Conservation (phyloP, 495 filamentous ascomycete genomes). For the Neurospora sp. region DNA sequence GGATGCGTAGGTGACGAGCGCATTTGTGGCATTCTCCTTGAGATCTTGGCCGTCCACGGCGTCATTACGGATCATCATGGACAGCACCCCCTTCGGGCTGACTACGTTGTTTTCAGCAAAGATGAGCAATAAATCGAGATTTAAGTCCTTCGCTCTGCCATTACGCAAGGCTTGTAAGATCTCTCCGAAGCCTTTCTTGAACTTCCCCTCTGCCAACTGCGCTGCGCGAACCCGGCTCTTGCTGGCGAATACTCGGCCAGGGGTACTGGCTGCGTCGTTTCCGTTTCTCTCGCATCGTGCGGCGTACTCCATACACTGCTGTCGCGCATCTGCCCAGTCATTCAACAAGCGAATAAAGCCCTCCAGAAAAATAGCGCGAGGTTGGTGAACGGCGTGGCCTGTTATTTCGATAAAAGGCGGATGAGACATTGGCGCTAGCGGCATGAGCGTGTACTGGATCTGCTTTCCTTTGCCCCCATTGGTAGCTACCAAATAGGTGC, state of each 20-base stretch:
- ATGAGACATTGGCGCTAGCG: not conserved
- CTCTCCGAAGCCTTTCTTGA: not conserved
- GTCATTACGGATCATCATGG: not conserved
- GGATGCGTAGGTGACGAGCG: not conserved
- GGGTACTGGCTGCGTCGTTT: not conserved
- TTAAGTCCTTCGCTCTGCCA: not conserved
- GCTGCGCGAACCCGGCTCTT: not conserved
- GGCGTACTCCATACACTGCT: not conserved
- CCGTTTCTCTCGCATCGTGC: not conserved
- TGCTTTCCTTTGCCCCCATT: not conserved
- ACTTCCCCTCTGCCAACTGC: not conserved
- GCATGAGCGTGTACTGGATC: not conserved
- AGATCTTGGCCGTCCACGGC: not conserved
- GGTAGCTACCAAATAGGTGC: not conserved
- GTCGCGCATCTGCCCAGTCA: not conserved
- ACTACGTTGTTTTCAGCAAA: not conserved
- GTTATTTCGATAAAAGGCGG: not conserved
- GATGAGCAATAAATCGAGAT: not conserved
- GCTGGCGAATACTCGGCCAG: not conserved
- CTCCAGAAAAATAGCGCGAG: not conserved
- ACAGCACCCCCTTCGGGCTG: not conserved
- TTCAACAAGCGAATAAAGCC: not conserved
- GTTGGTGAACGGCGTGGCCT: not conserved
- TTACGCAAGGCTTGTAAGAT: not conserved
- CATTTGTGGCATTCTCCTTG: not conserved